phyloP scores from a whole-genome alignment of 805 yeast genomes.

The Nakazawaea ishiwadae region DNA sequence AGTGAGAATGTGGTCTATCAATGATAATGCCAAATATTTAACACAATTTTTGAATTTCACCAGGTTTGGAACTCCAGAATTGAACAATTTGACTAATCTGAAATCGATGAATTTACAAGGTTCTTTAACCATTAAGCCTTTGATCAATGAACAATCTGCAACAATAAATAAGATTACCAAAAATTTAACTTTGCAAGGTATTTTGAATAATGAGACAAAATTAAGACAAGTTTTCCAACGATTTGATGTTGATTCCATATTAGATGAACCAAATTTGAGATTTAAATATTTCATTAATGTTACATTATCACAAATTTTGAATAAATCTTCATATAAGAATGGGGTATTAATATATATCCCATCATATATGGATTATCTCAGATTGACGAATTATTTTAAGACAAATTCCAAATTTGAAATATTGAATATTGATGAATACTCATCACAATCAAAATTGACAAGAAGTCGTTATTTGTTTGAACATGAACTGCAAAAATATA shows the following conservation, averaged over 20 bases:
- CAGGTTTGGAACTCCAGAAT: slow-evolving; percentile 76
- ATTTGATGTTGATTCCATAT: slow-evolving; percentile 51
- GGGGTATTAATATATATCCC: slow-evolving; percentile 84
- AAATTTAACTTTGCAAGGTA: slow-evolving; percentile 22
- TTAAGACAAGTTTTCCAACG: slow-evolving; percentile 70
- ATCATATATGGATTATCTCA: slow-evolving; percentile 77
- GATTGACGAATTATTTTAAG: slow-evolving; percentile 68
- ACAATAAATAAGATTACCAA: slow-evolving; percentile 59
- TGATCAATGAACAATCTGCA: slow-evolving; percentile 40
- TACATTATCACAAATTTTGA: slow-evolving; percentile 64
- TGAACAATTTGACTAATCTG: slow-evolving; percentile 54
- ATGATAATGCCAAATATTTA: slow-evolving; percentile 67
- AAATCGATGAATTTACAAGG: slow-evolving; percentile 56
- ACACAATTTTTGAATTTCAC: slow-evolving; percentile 78
- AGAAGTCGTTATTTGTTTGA: slow-evolving; percentile 68
- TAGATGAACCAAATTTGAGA: slow-evolving; percentile 75
- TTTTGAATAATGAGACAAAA: slow-evolving; percentile 33
- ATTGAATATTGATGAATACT: slow-evolving; percentile 79
- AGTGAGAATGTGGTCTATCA: slow-evolving; percentile 87
- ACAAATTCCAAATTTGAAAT: slow-evolving; percentile 59
- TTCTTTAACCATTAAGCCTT: slow-evolving; percentile 49
- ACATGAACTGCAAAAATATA: slow-evolving; percentile 46
- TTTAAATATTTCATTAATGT: slow-evolving; percentile 76
- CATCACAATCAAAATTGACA: slow-evolving; percentile 64
- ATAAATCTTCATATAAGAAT: slow-evolving; percentile 55